These are phyloP conservation scores for Cephalotrichum gorgonifer DNA, from an alignment of 2,329 filamentous ascomycete genomes.

Conservation along the genomic window DNA sequence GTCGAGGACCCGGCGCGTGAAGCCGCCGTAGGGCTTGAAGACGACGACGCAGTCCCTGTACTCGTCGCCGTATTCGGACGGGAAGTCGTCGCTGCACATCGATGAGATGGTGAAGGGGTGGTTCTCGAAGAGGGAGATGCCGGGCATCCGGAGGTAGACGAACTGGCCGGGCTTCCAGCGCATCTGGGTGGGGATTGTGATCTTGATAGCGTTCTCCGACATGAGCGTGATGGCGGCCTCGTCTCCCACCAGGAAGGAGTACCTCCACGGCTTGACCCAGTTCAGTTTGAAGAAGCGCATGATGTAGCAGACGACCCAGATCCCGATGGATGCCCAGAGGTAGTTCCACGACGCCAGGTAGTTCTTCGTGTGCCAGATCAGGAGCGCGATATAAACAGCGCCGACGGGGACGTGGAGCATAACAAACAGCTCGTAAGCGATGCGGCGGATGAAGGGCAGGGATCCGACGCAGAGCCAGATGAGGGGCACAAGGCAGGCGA, in stretches of 20 bases:
- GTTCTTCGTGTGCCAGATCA: conserved; percentile 96
- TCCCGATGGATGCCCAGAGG: conserved; percentile 67
- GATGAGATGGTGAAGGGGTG: conserved; percentile 95
- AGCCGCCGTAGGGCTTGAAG: conserved; percentile 84
- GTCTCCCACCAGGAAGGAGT: conserved; percentile 80
- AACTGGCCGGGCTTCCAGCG: conserved; percentile 91
- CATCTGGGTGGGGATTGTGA: conserved; percentile 89
- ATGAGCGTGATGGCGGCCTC: conserved; percentile 84
- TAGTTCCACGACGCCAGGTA: conserved; percentile 86
- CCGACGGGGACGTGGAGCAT: conserved; percentile 73
- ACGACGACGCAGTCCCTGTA: conserved; percentile 85
- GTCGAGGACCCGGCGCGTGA: conserved; percentile 76
- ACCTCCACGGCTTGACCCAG: conserved; percentile 71
- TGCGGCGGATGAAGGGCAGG: conserved; percentile 63
- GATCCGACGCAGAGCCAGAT: conserved; percentile 79
- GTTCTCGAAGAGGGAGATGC: conserved; percentile 81
- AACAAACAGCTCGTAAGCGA: conserved; percentile 80
- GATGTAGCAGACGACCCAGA: conserved; percentile 68
- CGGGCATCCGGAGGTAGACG: conserved; percentile 88
- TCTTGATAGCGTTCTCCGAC: conserved; percentile 88
- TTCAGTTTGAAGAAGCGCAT: conserved; percentile 77
- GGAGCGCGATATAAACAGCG: conserved; percentile 66
- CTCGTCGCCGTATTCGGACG: conserved; percentile 78
- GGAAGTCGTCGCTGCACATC: conserved; percentile 85
- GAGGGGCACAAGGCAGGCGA: conserved; percentile 72